Evolutionary conservation across 2,329 filamentous ascomycete species (phyloP).

Genomic region (Thelonectria rubi): DNA sequence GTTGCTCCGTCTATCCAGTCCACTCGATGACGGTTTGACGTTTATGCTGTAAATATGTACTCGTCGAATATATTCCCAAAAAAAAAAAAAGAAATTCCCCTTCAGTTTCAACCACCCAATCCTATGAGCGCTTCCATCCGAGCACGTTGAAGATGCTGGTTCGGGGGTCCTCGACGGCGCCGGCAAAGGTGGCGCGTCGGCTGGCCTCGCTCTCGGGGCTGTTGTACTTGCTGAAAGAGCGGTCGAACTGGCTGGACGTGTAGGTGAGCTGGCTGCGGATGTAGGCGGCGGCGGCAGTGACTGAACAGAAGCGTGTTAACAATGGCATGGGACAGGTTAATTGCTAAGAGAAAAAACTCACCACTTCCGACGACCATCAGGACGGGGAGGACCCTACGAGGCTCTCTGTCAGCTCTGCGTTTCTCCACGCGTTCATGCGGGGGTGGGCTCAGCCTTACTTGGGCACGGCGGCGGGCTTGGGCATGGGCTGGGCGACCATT

Average conservation of each 20-base stretch:
- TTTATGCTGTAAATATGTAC: conserved; percentile 11
- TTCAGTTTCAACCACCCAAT: neutral
- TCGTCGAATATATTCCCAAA: neutral
- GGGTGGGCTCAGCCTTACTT: conserved; percentile 26
- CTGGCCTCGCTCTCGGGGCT: conserved; percentile 33
- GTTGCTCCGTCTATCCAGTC: conserved; percentile 17
- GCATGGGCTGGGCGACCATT: conserved; percentile 37
- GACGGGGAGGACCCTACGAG: conserved; percentile 33
- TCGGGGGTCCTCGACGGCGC: conserved; percentile 37
- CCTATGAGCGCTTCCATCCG: conserved; percentile 30
- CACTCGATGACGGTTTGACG: neutral
- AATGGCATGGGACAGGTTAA: neutral
- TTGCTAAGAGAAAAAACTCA: conserved; percentile 1
- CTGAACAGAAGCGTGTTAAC: neutral
- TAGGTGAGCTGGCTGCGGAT: conserved; percentile 32
- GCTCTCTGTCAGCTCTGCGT: conserved; percentile 20
- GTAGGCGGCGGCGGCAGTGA: conserved; percentile 30
- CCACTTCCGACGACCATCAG: conserved; percentile 37
- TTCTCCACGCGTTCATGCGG: neutral
- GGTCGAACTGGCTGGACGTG: conserved; percentile 37
- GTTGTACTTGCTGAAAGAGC: conserved; percentile 41
- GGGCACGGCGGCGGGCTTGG: conserved; percentile 30
- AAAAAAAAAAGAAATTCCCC: neutral
- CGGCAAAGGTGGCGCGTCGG: conserved; percentile 34
- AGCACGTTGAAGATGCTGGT: conserved; percentile 40